Conservation (phyloP, 805 yeast genomes). For the Cyberlindnera euphorbiiphila region DNA sequence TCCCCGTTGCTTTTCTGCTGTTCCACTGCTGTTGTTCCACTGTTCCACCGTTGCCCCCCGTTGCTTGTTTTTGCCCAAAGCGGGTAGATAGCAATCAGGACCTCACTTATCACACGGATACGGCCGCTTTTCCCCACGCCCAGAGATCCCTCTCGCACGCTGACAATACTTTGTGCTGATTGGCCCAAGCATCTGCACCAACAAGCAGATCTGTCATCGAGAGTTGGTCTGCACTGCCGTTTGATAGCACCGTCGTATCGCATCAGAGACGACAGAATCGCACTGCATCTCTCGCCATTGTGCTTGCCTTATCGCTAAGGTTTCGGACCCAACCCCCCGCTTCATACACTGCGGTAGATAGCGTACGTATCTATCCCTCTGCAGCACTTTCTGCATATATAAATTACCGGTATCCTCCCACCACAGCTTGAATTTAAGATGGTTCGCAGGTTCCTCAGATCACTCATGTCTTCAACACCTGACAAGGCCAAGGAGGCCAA, state of each 20-base stretch:
- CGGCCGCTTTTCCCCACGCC: background rate
- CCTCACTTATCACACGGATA: no score
- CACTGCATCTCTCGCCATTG: constrained; percentile 3
- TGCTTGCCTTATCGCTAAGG: background rate
- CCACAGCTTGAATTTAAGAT: no score
- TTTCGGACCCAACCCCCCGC: no score
- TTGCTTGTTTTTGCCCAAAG: constrained; percentile 2
- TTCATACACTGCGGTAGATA: no score
- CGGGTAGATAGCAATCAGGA: background rate
- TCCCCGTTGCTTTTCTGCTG: background rate
- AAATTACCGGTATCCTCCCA: background rate
- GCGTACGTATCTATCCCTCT: no score
- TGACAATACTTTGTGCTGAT: no score
- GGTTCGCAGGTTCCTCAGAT: constrained; percentile 6
- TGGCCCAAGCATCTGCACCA: no score
- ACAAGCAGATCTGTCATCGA: no score
- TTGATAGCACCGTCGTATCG: no score
- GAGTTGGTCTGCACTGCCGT: no score
- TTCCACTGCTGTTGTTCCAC: background rate
- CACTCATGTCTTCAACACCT: constrained; percentile 8
- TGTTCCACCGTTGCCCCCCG: background rate
- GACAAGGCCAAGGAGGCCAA: constrained; percentile 8
- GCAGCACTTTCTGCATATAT: background rate
- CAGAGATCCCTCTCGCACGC: no score
- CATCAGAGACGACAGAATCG: no score